Evolutionary conservation across 176 grass and related monocot species (phyloP), one percentile per base, ranked within the genome.

Genomic region (Aegilops speltoides): DNA sequence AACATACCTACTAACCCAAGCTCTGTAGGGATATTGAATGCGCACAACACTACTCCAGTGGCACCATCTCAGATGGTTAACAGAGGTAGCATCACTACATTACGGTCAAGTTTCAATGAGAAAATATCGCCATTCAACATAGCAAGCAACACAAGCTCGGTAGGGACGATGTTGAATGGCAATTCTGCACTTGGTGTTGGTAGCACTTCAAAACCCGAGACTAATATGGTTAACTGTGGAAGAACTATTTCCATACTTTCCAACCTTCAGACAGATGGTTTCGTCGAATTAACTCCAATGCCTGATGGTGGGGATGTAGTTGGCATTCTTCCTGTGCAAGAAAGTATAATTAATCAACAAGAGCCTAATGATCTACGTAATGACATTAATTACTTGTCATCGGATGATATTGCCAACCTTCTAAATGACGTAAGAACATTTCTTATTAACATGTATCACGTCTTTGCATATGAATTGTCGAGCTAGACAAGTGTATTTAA

Each of bases 381-480:
- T 33, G 36, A 46, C 23, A 89, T 1, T 20, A 69, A 71, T 46
- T 24, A 68, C 36, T 68, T n/a, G 20, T 37, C 32, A 4, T 14
- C 72, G 15, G 70, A 78, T 10, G 77, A 41, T 78, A 15, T 87
- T 1, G 20, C 24, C 2, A n/a, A 8, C 20, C 28, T 70, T 69
- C 2, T 72, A 45, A 78, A 87, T 14, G 14, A 83, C 7, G 69
- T 92, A 87, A 87, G 69, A 76, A 76, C 26, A 4, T 24, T 62
- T 84, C 11, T 29, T 3, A 20, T 45, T 62, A 7, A 19, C 37
- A 73, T 43, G 5, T 31, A 41, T 43, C 14, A n/a, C 15, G 10
- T 72, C 9, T 83, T 78, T 78, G 46, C 24, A 45, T 32, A 16
- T 43, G 2, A 83, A 61, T 77, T 40, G 9, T 12, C 62, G 14